These are phyloP conservation scores for Lyophyllum atratum DNA, from an alignment of 768 basidiomycete genomes.

Conservation along the genomic window DNA sequence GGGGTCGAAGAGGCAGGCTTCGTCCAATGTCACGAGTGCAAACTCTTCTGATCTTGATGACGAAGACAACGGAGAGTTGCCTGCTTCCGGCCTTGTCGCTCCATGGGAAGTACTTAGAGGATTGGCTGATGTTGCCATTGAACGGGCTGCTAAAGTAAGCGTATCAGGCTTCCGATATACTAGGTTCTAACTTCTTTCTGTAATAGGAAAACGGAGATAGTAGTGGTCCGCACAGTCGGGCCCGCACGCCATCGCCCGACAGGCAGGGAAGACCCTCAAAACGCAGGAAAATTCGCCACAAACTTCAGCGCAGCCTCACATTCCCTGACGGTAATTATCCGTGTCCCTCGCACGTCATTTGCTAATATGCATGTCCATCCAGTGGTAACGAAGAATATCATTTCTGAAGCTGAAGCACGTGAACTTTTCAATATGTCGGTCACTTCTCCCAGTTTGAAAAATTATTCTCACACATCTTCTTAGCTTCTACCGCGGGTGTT, in stretches of 20 bases:
- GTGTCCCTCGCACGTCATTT: not conserved
- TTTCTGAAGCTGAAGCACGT: slow-evolving; percentile 81
- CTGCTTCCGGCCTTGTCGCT: slow-evolving; percentile 79
- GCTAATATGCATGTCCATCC: slow-evolving; percentile 12
- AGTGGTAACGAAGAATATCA: slow-evolving; percentile 86
- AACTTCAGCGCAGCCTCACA: slow-evolving; percentile 53
- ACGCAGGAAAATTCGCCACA: slow-evolving; percentile 72
- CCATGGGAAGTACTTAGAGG: slow-evolving; percentile 86
- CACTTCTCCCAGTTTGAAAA: slow-evolving; percentile 6
- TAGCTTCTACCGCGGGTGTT: slow-evolving; percentile 93
- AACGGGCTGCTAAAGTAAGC: slow-evolving; percentile 74
- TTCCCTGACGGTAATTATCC: slow-evolving; percentile 72
- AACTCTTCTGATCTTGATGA: slow-evolving; percentile 87
- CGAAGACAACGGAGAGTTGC: slow-evolving; percentile 78
- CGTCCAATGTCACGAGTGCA: slow-evolving; percentile 73
- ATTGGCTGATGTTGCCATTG: slow-evolving; percentile 78
- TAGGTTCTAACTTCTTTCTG: slow-evolving; percentile 14
- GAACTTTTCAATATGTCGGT: slow-evolving; percentile 84
- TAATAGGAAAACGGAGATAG: slow-evolving; percentile 74
- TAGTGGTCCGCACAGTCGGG: slow-evolving; percentile 75
- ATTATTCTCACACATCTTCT: slow-evolving; percentile 12
- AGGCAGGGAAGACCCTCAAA: slow-evolving; percentile 68
- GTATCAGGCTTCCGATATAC: slow-evolving; percentile 2
- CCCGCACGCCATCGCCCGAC: slow-evolving; percentile 73
- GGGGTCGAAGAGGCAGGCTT: slow-evolving; percentile 60